A percentile compares a stretch with the other conserved stretches of the same genome.
phyloP scores from a whole-genome alignment of 148 eudicot species.

The Silene uniflora region DNA sequence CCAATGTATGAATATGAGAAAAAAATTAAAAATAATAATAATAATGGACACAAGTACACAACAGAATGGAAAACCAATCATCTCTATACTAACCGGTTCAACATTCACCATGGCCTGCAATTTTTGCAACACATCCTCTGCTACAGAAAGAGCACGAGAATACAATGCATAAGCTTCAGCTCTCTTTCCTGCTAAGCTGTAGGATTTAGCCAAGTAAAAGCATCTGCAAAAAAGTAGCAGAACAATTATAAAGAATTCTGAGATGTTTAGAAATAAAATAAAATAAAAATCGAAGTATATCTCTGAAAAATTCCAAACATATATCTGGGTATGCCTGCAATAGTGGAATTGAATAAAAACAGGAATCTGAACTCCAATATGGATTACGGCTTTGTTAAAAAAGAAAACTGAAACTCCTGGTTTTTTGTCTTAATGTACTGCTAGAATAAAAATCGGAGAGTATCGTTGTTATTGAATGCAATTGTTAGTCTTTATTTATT shows the following conservation, averaged over 20 bases:
- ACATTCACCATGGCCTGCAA: constrained; percentile 34
- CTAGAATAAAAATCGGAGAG: too few species aligned
- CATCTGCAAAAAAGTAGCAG: constrained; percentile 53
- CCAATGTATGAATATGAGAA: not conserved
- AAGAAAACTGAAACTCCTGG: too few species aligned
- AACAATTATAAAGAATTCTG: not conserved
- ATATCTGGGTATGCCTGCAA: not conserved
- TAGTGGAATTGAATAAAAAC: too few species aligned
- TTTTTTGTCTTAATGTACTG: too few species aligned
- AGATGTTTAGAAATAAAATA: not conserved
- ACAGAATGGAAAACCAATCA: not conserved
- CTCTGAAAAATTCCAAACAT: not conserved
- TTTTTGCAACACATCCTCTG: constrained; percentile 50
- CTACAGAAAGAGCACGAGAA: constrained; percentile 71
- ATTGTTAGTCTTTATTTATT: too few species aligned
- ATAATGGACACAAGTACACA: too few species aligned
- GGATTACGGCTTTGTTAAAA: too few species aligned
- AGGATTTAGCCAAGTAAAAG: constrained; percentile 90
- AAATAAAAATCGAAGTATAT: not conserved
- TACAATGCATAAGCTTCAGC: constrained; percentile 80
- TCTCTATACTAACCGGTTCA: constrained; percentile 52
- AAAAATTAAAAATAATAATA: not conserved
- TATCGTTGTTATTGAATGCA: too few species aligned
- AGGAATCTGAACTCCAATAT: too few species aligned
- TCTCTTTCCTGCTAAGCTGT: constrained; percentile 88